Conservation (phyloP, 257 asterid genomes). For the Euphrasia confusa region DNA sequence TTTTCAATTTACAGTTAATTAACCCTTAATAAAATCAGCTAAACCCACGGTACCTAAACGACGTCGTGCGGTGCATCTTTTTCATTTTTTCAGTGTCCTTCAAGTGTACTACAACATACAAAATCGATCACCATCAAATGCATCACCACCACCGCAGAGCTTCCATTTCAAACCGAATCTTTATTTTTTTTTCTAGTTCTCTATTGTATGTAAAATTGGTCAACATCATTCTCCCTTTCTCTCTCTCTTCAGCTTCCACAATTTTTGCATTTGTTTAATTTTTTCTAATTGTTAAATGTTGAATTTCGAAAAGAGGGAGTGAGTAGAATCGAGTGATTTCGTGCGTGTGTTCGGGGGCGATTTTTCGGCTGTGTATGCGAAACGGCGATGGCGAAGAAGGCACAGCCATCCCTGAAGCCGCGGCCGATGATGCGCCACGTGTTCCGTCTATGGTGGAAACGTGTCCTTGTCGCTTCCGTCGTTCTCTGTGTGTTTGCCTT, state of each 20-base stretch:
- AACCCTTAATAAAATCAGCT: too few species aligned
- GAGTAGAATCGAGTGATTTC: slow-evolving; percentile 12
- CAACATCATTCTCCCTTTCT: slow-evolving; percentile 17
- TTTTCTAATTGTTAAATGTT: neutral
- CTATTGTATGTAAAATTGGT: slow-evolving; percentile 1
- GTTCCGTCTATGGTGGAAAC: slow-evolving; percentile 67
- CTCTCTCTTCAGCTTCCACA: slow-evolving; percentile 11
- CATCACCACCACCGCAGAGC: slow-evolving; percentile 34
- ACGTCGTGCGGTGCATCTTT: too few species aligned
- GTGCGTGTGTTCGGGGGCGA: neutral
- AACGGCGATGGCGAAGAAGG: slow-evolving; percentile 38
- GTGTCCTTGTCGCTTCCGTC: slow-evolving; percentile 46
- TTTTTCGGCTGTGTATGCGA: neutral
- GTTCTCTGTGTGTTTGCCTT: slow-evolving; percentile 53
- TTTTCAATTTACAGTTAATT: too few species aligned
- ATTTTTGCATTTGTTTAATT: slow-evolving; percentile 13
- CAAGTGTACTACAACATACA: too few species aligned
- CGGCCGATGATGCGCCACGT: slow-evolving; percentile 44
- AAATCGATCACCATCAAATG: slow-evolving; percentile 12
- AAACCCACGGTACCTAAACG: too few species aligned
- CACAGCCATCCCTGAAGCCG: slow-evolving; percentile 37
- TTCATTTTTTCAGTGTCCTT: too few species aligned
- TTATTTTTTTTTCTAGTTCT: neutral
- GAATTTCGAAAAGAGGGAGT: slow-evolving; percentile 36
- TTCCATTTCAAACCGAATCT: slow-evolving; percentile 25